Evolutionary conservation across 345 rosid genomes (phyloP), one percentile per base, ranked within the genome.

Genomic region (rapeseed (Brassica napus)): DNA sequence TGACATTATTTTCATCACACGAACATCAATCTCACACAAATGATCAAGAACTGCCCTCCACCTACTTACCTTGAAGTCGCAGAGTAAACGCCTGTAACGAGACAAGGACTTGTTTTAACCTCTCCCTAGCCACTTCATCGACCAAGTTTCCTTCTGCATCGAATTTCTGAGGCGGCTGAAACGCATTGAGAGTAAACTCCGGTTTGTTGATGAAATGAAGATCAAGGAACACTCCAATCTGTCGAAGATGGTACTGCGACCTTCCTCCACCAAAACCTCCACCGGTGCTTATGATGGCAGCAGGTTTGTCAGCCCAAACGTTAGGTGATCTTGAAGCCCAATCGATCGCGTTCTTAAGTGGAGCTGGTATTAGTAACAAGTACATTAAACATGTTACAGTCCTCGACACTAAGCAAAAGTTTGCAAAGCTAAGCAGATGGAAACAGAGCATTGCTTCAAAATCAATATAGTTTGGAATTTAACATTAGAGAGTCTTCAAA

Each of bases 161-260:
- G 37, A 94, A 94, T 74, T 91, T 94, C 9, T 90, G 85, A 23
- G 96, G 99, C 49, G 92, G 89, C 42, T 88, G 85, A 74, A 84
- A 89, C 2, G 96, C 97, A 23, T 86, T 86, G 79, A 94, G 32
- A 80, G 82, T 87, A 81, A 90, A 90, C 86, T 89, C 94, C 0
- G 97, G 98, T 44, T 88, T 90, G 84, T 94, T 94, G 82, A 94
- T 86, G 88, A 92, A 92, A 82, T 94, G 98, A 76, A 92, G 93
- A 71, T 91, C 90, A 1, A 92, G 86, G 76, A 67, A 89, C 8
- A 91, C 96, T 60, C 97, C 98, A 10, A 87, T 88, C 67, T 94
- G 98, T 18, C 96, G 94, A 2, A 90, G 94, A 85, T 91, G 98
- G 78, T 88, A 86, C 0, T 92, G 97, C 0, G 85, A 77, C 72